Evolutionary conservation across 2,329 filamentous ascomycete species (phyloP).

Genomic region (Venturiaceae sp.): DNA sequence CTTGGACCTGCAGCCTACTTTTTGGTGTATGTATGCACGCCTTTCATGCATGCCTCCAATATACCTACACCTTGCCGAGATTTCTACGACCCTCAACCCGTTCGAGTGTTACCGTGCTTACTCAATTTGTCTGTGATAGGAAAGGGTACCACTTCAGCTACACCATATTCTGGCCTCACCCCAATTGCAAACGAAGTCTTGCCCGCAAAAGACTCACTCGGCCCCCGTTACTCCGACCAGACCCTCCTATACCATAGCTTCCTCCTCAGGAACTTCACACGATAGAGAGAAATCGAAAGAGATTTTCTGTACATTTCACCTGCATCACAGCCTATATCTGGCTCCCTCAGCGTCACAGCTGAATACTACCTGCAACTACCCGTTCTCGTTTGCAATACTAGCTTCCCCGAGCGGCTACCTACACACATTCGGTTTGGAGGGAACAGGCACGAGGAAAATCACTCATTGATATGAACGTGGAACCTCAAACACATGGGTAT

Average conservation of each 20-base stretch:
- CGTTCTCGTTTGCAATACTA: conserved; percentile 7
- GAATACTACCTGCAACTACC: conserved; percentile 5
- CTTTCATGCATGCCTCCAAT: neutral
- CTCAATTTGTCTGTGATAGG: neutral
- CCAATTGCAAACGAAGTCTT: neutral
- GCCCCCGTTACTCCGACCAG: neutral
- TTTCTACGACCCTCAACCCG: neutral
- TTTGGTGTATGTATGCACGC: conserved; percentile 1
- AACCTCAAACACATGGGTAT: conserved; percentile 31
- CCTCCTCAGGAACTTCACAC: too few species aligned
- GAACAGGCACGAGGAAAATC: conserved; percentile 5
- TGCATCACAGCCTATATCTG: conserved; percentile 1
- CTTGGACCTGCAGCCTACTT: neutral
- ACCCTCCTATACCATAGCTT: neutral
- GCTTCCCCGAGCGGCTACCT: conserved; percentile 3
- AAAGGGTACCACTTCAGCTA: neutral
- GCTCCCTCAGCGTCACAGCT: conserved; percentile 4
- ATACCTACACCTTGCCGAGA: neutral
- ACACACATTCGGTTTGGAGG: neutral
- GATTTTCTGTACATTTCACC: neutral
- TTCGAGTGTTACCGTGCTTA: neutral
- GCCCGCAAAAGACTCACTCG: neutral
- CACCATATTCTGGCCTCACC: neutral
- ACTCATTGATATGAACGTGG: conserved; percentile 28
- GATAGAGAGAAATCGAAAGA: neutral